These are phyloP conservation scores for Leishmania guyanensis DNA, from an alignment of 208 protist genomes.

Conservation along the genomic window DNA sequence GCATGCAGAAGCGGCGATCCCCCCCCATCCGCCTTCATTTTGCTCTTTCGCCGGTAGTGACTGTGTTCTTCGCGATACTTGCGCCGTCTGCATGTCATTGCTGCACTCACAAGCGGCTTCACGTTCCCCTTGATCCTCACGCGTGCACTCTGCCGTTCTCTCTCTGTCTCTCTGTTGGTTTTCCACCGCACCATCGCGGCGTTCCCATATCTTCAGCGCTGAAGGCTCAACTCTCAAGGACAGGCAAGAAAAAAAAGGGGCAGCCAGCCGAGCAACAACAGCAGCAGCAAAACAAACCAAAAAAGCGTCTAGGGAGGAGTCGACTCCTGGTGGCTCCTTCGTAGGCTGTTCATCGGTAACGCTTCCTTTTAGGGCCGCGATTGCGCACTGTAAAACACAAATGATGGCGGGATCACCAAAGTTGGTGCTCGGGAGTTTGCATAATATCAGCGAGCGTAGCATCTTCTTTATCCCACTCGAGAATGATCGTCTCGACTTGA, in stretches of 20 bases:
- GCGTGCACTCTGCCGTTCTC: neutral
- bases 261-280: neutral
- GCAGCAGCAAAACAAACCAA: too few species aligned
- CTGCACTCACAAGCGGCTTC: neutral
- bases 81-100: neutral
- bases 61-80: neutral
- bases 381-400: too few species aligned
- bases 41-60: neutral
- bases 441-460: slow-evolving; percentile 53
- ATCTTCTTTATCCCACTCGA: slow-evolving; percentile 53
- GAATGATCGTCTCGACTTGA: slow-evolving; percentile 48
- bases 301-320: too few species aligned
- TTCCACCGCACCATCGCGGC: neutral
- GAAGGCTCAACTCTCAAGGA: neutral
- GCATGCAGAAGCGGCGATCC: neutral
- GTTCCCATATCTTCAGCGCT: neutral
- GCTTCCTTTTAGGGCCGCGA: neutral
- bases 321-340: neutral
- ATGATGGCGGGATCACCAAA: neutral
- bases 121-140: neutral
- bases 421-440: slow-evolving; percentile 29
- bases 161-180: neutral
- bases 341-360: neutral
- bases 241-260: neutral
- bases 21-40: too few species aligned